Base-by-base conservation (phyloP, 257 asterid genomes). In the Solanum bulbocastanum region DNA sequence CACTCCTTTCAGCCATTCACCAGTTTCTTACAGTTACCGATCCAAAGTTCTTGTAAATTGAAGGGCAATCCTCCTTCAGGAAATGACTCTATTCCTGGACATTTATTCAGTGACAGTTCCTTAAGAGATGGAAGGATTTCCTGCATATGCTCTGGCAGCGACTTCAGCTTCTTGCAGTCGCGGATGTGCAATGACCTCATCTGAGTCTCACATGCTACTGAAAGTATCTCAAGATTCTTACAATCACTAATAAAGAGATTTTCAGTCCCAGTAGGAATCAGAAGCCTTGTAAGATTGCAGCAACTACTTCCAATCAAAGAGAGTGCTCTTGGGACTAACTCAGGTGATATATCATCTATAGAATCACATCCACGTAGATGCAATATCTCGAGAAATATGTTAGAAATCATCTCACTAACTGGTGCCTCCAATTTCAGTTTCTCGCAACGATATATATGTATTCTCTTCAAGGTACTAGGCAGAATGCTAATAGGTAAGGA, bases 31-130 rank as follows among this genome's bases (percentile, higher is more conserved):
- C 88, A 88, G 13, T 60, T 6, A 5, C 0, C 0, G 71, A 88
- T 84, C 20, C 6, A 8, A 27, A 60, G 72, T 10, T 13, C 2
- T 84, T 74, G 44, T 79, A 88, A 76, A 78, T 76, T 25, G 14
- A 44, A 85, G 73, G 81, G 88, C 46, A 88, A 60, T 40, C 90
- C 90, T 42, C 72, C 88, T 9, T 75, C 83, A 8, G 88, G 88
- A 36, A 88, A 85, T 39, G 39, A 85, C 12, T 84, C 88, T 4
- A 88, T 60, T 65, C 62, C 86, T 5, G 86, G 16, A 25, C 89
- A 83, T 4, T 39, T 6, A 1, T 1, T 0, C 16, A 88, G 1
- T 0, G 2, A 0, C 33, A 42, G 23, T 10, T 0, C 0, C 4
- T 13, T 40, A 37, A 88, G 81, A 73, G 68, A 88, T 69, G 88